Base-by-base conservation (phyloP, 306 rosid species). In the Cucumis cinereus region DNA sequence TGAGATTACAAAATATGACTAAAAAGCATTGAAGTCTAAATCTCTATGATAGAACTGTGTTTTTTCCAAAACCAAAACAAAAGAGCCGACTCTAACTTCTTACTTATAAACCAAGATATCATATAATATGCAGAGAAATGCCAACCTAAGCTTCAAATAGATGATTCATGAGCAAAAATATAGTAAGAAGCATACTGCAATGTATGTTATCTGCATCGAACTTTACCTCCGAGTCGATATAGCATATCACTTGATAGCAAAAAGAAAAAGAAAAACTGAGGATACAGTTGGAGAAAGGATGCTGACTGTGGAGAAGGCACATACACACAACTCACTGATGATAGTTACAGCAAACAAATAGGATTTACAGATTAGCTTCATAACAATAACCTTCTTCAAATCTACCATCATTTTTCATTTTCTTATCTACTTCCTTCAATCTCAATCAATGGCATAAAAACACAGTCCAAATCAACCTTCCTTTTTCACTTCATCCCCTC, bases 331-430 rank as follows among this genome's bases (percentile, higher is more conserved):
- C 61, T 49, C 19, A 72, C 26, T 71, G 76, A 50, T 72, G 76
- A 72, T 72, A 72, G 76, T 52, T 72, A 50, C 61, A 72, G 61
- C 47, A 72, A 49, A 72, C 76, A 50, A 72, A 72, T 52, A 50
- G 58, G 76, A 72, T 72, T 49, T 50, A 72, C 76, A 72, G 61
- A 72, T 26, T 49, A 72, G 76, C 76, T 50, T 72, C 61, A 49
- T 17, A 50, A 72, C 76, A 72, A 72, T 71, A 47, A 15, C 19
- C 19, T 52, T 47, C 40, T 49, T 70, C 59, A 47, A 45, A 70
- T 70, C 75, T 70, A 23, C 43, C 45, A 72, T 72, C 61, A 52
- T 72, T 72, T 72, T 28, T 72, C 76, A 17, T 50, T n/a, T 50
- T 17, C 76, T 72, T 47, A 24, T 68, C 74, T 68, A 68, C 36